Evolutionary conservation across 2,329 filamentous ascomycete genomes (phyloP).

Genomic region (Sporothrix brunneoviolacea): DNA sequence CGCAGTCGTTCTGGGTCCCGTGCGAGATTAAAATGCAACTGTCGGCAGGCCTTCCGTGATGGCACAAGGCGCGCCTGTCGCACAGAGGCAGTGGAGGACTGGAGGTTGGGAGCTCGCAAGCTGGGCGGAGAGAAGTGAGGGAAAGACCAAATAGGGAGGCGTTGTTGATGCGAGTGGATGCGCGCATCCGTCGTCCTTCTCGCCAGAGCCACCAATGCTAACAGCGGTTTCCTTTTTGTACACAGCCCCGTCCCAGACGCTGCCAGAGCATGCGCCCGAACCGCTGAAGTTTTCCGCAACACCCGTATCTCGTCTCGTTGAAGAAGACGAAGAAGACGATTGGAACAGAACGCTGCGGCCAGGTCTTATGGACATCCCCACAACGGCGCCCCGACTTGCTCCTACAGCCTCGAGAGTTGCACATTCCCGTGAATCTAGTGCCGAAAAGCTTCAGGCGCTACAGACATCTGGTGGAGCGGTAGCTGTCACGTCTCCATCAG

Average conservation of each 20-base stretch:
- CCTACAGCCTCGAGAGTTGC: conserved; percentile 31
- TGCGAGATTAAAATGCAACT: too few relatives aligned
- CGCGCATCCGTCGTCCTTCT: neutral
- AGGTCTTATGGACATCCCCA: conserved; percentile 28
- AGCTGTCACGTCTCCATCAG: conserved; percentile 19
- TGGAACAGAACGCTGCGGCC: conserved; percentile 49
- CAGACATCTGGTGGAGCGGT: neutral
- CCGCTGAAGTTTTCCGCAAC: conserved; percentile 46
- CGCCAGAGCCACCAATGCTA: neutral
- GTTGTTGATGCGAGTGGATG: neutral
- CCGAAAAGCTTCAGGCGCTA: conserved; percentile 42
- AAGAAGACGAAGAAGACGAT: conserved; percentile 47
- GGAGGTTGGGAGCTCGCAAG: too few relatives aligned
- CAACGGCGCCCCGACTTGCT: conserved; percentile 14
- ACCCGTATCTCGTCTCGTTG: conserved; percentile 44
- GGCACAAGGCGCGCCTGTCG: neutral
- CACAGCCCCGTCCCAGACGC: conserved; percentile 53
- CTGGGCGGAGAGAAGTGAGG: too few relatives aligned
- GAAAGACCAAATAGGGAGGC: too few relatives aligned
- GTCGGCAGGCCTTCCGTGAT: conserved; percentile 8
- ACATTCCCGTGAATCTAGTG: conserved; percentile 54
- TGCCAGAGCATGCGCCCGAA: conserved; percentile 49
- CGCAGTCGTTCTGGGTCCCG: neutral
- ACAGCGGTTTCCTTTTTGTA: conserved; percentile 4
- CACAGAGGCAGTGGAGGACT: neutral